These are phyloP conservation scores for Clonostachys sp. DNA, from an alignment of 2,329 filamentous ascomycete species.

Conservation along the genomic window DNA sequence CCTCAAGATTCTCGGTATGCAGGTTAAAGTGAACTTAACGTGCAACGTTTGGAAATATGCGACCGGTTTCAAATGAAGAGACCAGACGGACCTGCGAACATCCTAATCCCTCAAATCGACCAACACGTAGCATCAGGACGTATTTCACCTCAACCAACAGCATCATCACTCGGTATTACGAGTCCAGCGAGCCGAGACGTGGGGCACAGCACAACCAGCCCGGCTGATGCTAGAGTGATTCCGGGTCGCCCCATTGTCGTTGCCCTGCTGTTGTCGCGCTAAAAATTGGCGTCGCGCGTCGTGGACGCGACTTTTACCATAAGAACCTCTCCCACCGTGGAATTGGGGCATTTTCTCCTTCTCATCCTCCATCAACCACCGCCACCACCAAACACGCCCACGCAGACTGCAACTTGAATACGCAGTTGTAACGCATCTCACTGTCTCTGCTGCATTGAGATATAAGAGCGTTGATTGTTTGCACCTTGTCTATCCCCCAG, in stretches of 20 bases:
- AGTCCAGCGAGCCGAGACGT: not conserved
- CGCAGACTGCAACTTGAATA: too few species aligned
- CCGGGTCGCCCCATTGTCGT: constrained; percentile 4
- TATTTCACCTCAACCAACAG: not conserved
- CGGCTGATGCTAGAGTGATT: constrained; percentile 9
- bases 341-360: constrained; percentile 6
- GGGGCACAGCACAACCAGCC: not conserved
- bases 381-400: constrained; percentile 1
- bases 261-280: constrained; percentile 16
- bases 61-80: too few species aligned
- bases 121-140: too few species aligned
- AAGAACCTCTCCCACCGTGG: constrained; percentile 23
- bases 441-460: too few species aligned
- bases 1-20: not conserved
- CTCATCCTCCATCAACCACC: constrained; percentile 7
- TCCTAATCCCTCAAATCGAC: too few species aligned
- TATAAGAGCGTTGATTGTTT: too few species aligned
- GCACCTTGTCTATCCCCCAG: constrained; percentile 9
- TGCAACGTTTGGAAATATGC: too few species aligned
- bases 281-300: constrained; percentile 12
- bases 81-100: too few species aligned
- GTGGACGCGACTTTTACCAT: constrained; percentile 15
- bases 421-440: too few species aligned
- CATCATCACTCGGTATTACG: not conserved
- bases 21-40: not conserved